phyloP scores from a whole-genome alignment of 495 filamentous ascomycete species.

The Ramalina intermedia region DNA sequence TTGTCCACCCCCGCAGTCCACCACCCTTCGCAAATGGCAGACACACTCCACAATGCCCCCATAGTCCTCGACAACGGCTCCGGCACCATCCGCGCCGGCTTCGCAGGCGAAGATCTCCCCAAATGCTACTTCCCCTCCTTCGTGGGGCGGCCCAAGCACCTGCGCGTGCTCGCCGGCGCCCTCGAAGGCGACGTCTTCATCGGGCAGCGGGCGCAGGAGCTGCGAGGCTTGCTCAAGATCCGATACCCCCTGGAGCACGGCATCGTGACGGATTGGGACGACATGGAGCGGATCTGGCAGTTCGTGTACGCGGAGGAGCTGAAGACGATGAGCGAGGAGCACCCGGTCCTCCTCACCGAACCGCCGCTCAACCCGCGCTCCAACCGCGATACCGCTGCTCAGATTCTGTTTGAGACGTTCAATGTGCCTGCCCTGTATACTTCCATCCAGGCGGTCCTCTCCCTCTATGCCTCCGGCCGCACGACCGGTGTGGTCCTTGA shows the following conservation, averaged over 20 bases:
- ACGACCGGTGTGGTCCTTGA: conserved; percentile 95
- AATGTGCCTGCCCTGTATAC: conserved; percentile 94
- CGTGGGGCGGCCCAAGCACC: conserved; percentile 91
- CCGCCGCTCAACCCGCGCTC: conserved; percentile 89
- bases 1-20: no score
- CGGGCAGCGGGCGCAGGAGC: conserved; percentile 79
- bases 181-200: conserved; percentile 97
- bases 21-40: conserved; percentile 42
- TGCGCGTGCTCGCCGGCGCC: conserved; percentile 87
- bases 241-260: conserved; percentile 92
- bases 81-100: conserved; percentile 92
- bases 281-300: conserved; percentile 99
- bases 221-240: conserved; percentile 88
- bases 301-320: conserved; percentile 69
- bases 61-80: conserved; percentile 99
- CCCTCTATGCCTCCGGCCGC: conserved; percentile 88
- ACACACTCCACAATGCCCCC: conserved; percentile 87
- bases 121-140: conserved; percentile 98
- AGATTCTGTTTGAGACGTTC: conserved; percentile 98
- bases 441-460: conserved; percentile 93
- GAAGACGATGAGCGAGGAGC: conserved; percentile 95
- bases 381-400: conserved; percentile 92
- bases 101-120: conserved; percentile 87
- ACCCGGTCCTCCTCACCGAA: conserved; percentile 93
- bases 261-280: conserved; percentile 98